A percentile compares a stretch with the other conserved stretches of the same genome.
phyloP scores from a whole-genome alignment of 1,284 basidiomycete species.

The Schizopora paradoxa region DNA sequence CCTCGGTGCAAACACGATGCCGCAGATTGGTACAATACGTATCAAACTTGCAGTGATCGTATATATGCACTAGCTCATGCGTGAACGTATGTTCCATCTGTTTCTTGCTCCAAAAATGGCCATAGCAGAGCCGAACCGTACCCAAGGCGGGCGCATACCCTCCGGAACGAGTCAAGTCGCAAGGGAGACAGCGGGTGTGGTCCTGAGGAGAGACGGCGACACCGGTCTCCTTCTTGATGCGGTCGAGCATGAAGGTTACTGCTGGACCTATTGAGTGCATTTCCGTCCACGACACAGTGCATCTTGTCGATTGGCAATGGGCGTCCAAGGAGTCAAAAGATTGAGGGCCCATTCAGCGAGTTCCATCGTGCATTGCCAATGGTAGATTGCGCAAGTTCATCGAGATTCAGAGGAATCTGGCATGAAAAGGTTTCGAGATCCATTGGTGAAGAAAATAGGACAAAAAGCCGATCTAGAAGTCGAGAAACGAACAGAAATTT shows the following conservation, averaged over 20 bases:
- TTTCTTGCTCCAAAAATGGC: slow-evolving; percentile 72
- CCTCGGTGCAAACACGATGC: slow-evolving; percentile 95
- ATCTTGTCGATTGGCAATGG: too few species aligned
- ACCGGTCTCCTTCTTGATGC: slow-evolving; percentile 65
- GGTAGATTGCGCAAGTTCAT: too few species aligned
- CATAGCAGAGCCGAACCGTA: slow-evolving; percentile 77
- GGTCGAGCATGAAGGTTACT: slow-evolving; percentile 85
- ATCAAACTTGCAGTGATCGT: slow-evolving; percentile 91
- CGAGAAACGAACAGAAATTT: too few species aligned
- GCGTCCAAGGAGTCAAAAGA: too few species aligned
- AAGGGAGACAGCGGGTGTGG: slow-evolving; percentile 80
- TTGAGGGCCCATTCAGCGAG: too few species aligned
- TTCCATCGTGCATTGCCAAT: too few species aligned
- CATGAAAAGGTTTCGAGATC: too few species aligned
- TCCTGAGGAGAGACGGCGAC: slow-evolving; percentile 52
- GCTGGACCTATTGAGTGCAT: slow-evolving; percentile 63
- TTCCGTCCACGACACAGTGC: too few species aligned
- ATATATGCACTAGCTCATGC: slow-evolving; percentile 95
- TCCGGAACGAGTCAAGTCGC: slow-evolving; percentile 70
- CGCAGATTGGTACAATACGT: slow-evolving; percentile 88
- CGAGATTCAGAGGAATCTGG: too few species aligned
- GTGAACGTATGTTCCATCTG: slow-evolving; percentile 92
- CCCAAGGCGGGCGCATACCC: slow-evolving; percentile 78
- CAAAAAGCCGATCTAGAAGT: too few species aligned
- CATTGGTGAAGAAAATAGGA: too few species aligned